Conservation (phyloP, 345 rosid species). For the Laguncularia racemosa region DNA sequence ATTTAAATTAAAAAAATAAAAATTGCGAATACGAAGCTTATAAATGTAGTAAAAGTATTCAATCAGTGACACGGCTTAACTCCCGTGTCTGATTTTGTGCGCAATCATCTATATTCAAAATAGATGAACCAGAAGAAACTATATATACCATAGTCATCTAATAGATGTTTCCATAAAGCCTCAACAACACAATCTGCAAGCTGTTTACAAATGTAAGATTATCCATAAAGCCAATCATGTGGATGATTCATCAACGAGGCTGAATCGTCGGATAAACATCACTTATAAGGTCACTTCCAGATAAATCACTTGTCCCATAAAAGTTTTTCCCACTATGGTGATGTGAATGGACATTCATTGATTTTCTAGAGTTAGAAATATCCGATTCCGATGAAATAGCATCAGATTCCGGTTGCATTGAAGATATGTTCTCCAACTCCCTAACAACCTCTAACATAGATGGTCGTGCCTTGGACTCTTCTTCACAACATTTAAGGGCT, state of each 20-base stretch:
- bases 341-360: constrained; percentile 32
- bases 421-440: constrained; percentile 69
- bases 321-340: constrained; percentile 33
- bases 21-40: too few species aligned
- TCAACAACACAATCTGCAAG: too few species aligned
- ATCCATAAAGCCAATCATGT: too few species aligned
- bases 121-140: too few species aligned
- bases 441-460: constrained; percentile 87
- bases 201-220: too few species aligned
- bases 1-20: too few species aligned
- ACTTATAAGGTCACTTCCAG: constrained; percentile 82
- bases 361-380: constrained; percentile 7
- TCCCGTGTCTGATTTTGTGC: too few species aligned
- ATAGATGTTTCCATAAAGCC: too few species aligned
- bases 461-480: constrained; percentile 65
- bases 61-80: too few species aligned
- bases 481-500: constrained; percentile 70
- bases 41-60: too few species aligned
- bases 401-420: constrained; percentile 51
- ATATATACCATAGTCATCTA: too few species aligned
- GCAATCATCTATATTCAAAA: too few species aligned
- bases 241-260: constrained; percentile 19
- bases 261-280: constrained; percentile 55
- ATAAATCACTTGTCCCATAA: constrained; percentile 38
- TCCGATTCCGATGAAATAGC: constrained; percentile 17